A percentile compares a stretch with the other conserved stretches of the same genome.
Conservation (phyloP, 495 filamentous ascomycete genomes). For the Lasiosphaeria miniovina region DNA sequence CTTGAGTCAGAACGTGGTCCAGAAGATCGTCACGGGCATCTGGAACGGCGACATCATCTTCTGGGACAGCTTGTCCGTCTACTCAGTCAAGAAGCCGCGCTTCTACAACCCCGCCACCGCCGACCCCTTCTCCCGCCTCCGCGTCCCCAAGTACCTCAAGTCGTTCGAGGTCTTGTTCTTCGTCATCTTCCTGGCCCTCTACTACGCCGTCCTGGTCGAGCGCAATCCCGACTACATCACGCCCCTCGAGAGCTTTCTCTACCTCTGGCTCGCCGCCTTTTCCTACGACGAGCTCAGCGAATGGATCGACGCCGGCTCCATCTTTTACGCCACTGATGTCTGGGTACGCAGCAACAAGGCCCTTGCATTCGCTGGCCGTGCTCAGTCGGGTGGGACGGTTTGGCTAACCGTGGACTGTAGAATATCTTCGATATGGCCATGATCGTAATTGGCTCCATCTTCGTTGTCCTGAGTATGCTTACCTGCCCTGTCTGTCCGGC, state of each 20-base stretch:
- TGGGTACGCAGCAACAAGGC: conserved; percentile 47
- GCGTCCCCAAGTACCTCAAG: conserved; percentile 91
- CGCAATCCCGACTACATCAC: conserved; percentile 50
- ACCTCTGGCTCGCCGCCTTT: conserved; percentile 77
- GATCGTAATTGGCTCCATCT: conserved; percentile 74
- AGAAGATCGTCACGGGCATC: conserved; percentile 82
- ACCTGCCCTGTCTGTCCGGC: conserved; percentile 31
- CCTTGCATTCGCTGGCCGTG: neutral
- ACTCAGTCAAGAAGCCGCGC: conserved; percentile 75
- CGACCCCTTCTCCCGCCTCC: conserved; percentile 78
- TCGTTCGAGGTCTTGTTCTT: conserved; percentile 88
- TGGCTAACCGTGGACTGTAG: conserved; percentile 12
- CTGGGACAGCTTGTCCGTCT: conserved; percentile 77
- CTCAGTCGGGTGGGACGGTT: neutral
- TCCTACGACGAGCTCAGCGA: conserved; percentile 83
- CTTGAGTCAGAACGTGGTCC: conserved; percentile 78
- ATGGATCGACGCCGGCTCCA: conserved; percentile 74
- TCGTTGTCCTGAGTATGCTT: conserved; percentile 60
- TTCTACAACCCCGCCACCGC: conserved; percentile 73
- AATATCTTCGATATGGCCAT: conserved; percentile 85
- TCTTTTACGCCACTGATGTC: conserved; percentile 84
- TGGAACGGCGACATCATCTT: conserved; percentile 93
- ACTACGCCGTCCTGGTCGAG: conserved; percentile 77
- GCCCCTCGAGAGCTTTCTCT: conserved; percentile 51
- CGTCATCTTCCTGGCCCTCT: conserved; percentile 71